Conservation (phyloP, 768 basidiomycete genomes). For the Mrakia hoshinonis region DNA sequence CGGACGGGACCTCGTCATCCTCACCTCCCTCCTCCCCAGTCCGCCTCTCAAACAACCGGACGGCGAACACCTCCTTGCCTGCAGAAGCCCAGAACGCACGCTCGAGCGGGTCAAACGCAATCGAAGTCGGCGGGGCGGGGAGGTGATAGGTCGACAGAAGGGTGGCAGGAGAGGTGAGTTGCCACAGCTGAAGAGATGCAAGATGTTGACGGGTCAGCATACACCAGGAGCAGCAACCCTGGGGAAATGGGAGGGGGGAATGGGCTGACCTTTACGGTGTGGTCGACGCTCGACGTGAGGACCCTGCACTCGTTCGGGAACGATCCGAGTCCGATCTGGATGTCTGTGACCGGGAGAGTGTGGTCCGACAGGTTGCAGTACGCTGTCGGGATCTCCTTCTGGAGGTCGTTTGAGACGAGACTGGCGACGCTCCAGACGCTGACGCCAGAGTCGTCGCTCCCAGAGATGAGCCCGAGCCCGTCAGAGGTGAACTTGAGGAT, state of each 20-base stretch:
- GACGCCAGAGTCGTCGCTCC: slow-evolving; percentile 81
- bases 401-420: slow-evolving; percentile 64
- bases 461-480: slow-evolving; percentile 68
- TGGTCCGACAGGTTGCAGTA: slow-evolving; percentile 80
- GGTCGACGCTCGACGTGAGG: slow-evolving; percentile 75
- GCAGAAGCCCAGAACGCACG: slow-evolving; percentile 27
- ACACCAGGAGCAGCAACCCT: not conserved
- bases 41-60: slow-evolving; percentile 24
- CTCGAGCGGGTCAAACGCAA: slow-evolving; percentile 24
- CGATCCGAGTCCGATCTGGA: slow-evolving; percentile 66
- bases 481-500: slow-evolving; percentile 76
- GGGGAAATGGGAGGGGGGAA: not conserved
- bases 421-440: slow-evolving; percentile 84
- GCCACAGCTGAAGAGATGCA: slow-evolving; percentile 16
- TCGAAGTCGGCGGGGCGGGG: slow-evolving; percentile 16
- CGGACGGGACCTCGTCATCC: slow-evolving; percentile 7
- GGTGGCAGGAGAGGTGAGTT: slow-evolving; percentile 19
- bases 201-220: not conserved
- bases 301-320: slow-evolving; percentile 64
- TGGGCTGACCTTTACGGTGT: slow-evolving; percentile 70
- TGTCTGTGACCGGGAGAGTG: slow-evolving; percentile 76
- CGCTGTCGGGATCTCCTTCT: slow-evolving; percentile 65
- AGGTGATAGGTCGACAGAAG: slow-evolving; percentile 28
- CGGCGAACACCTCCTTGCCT: slow-evolving; percentile 27
- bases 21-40: slow-evolving; percentile 17